Evolutionary conservation across 306 rosid genomes (phyloP).

Genomic region (Prunus davidiana): DNA sequence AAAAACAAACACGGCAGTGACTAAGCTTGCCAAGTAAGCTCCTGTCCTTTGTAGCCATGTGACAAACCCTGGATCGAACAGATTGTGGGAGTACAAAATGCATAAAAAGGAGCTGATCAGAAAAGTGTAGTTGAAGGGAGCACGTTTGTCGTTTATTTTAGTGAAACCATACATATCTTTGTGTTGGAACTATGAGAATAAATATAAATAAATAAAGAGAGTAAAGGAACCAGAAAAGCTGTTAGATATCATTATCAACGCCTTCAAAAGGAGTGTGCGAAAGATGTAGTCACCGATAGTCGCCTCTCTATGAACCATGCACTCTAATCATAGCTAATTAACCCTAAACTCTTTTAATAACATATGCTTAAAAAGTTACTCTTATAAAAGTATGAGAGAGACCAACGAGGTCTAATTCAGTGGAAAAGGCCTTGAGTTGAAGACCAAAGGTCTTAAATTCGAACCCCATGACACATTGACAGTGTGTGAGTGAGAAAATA

Average conservation of each 20-base stretch:
- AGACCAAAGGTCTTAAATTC: no score
- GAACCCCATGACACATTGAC: no score
- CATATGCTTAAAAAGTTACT: conserved; percentile 3
- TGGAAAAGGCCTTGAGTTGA: fast-evolving
- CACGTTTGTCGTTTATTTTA: conserved; percentile 19
- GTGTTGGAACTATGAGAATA: conserved; percentile 24
- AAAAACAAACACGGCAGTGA: no score
- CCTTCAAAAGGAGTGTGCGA: conserved; percentile 51
- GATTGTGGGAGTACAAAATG: not conserved
- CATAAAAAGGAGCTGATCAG: not conserved
- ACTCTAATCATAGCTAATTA: conserved; percentile 48
- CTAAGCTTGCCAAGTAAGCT: not conserved
- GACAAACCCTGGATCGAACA: not conserved
- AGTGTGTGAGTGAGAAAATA: no score
- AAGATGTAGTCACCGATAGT: conserved; percentile 40
- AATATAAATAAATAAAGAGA: not conserved
- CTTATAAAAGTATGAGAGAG: not conserved
- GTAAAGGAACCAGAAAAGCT: conserved; percentile 39
- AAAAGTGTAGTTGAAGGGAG: not conserved
- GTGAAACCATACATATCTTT: conserved; percentile 39
- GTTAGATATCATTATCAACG: conserved; percentile 66
- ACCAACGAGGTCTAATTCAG: no score
- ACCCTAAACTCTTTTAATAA: conserved; percentile 11
- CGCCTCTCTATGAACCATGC: conserved; percentile 39
- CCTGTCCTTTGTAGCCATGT: not conserved